Evolutionary conservation across 495 filamentous ascomycete genomes (phyloP).

Genomic region (Lasiosphaeris hirsuta): DNA sequence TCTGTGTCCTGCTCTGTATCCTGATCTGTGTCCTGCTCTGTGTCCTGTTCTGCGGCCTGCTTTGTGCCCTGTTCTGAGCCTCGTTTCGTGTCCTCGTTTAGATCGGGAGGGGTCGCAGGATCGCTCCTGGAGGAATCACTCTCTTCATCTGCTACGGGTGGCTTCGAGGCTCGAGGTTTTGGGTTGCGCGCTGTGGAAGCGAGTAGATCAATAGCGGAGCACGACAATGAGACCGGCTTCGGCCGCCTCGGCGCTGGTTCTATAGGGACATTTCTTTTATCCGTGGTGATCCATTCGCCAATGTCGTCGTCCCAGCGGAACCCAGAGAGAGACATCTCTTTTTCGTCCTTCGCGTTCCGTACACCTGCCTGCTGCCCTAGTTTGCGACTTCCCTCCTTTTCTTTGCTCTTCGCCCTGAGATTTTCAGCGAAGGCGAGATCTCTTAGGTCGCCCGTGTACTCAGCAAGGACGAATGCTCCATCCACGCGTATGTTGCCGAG

Average conservation of each 20-base stretch:
- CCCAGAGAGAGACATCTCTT: slow-evolving; percentile 25
- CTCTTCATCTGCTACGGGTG: too few species aligned
- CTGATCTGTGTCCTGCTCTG: too few species aligned
- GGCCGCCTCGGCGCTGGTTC: not conserved
- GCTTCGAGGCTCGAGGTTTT: too few species aligned
- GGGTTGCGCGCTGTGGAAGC: not conserved
- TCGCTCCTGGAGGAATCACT: too few species aligned
- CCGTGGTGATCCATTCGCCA: slow-evolving; percentile 48
- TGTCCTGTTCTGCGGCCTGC: too few species aligned
- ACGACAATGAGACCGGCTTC: not conserved
- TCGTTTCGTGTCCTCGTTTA: too few species aligned
- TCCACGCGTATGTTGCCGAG: slow-evolving; percentile 24
- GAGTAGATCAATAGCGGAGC: not conserved
- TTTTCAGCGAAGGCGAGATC: slow-evolving; percentile 44
- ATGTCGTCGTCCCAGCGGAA: slow-evolving; percentile 54
- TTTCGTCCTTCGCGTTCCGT: not conserved
- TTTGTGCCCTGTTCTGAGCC: too few species aligned
- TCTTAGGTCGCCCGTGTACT: slow-evolving; percentile 39
- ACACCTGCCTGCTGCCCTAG: not conserved
- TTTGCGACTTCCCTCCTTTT: not conserved
- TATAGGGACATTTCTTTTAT: not conserved
- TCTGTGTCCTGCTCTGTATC: too few species aligned
- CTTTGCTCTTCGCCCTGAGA: slow-evolving; percentile 18
- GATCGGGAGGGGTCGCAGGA: too few species aligned
- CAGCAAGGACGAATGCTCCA: slow-evolving; percentile 39